Evolutionary conservation across 2,329 filamentous ascomycete genomes (phyloP), one percentile per base, ranked within the genome.

Genomic region (Penicillium digitatum): DNA sequence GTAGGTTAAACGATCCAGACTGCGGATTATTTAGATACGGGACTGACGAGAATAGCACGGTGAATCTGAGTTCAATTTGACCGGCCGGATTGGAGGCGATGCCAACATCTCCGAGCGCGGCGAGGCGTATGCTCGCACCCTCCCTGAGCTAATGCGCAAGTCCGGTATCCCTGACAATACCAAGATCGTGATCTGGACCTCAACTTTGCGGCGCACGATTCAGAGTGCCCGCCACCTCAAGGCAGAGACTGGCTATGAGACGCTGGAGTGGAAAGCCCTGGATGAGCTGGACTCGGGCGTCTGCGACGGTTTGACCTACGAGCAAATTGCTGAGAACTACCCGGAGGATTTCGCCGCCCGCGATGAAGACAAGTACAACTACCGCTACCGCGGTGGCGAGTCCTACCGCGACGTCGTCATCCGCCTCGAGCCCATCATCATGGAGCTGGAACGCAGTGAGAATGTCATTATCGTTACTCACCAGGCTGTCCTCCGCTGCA

Each of bases 291-390:
- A 99, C 73, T 92, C 90, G 1, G 94, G 94, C 48, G 90, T 97
- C 45, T 99, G 94, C 76, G 94, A 99, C 67, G 92, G 93, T 52
- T 85, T 97, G 72, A 99, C 94, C 1, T 96, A 96, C 72, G 89
- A 90, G 68, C 88, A 99, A 71, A 97, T 99, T 70, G 90, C 94
- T 67, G 85, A 95, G 67, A 79, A 83, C 52, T 97, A 90, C 71
- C 94, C 94, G 0, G 92, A 96, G 64, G 94, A 99, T 76, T 99
- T 99, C 76, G 85, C 86, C 47, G 91, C 93, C 32, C 90, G 94
- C 59, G 94, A 99, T 73, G 90, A 96, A 63, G 94, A 99, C 80
- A 99, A 99, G 76, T 97, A 97, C 83, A 97, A 99, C 78, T 99
- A 99, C 77, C 90, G 94, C 54, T 99, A 99, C 76, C 87, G 94